phyloP scores from a whole-genome alignment of 73 alveolate species.

The Paramecium biaurelia region DNA sequence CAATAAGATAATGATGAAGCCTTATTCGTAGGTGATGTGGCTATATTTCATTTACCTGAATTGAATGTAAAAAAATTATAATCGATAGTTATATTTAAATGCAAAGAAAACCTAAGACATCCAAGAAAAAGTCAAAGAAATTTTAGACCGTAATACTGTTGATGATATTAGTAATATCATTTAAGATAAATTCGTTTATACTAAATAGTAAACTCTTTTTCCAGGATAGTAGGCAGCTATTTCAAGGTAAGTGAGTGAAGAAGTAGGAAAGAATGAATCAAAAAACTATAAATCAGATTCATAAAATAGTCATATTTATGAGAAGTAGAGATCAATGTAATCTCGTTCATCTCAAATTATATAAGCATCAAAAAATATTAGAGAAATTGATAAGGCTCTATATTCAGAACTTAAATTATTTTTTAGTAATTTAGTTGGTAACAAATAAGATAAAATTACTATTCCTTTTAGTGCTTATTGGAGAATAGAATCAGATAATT shows the following conservation, averaged over 20 bases:
- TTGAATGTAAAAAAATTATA: background rate
- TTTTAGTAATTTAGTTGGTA: background rate
- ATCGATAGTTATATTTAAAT: background rate
- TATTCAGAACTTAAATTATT: background rate
- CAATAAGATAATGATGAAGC: background rate
- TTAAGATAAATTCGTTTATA: background rate
- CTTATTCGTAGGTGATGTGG: conserved; percentile 27
- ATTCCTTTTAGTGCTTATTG: conserved; percentile 47
- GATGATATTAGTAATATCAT: background rate
- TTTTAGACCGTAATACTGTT: background rate
- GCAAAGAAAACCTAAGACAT: background rate
- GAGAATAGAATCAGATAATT: conserved; percentile 44
- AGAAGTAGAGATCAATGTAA: background rate
- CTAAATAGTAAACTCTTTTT: background rate
- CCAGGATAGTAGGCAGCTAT: background rate
- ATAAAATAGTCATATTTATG: background rate
- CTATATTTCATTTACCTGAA: background rate
- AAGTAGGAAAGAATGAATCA: conserved; percentile 17
- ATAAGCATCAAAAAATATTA: background rate
- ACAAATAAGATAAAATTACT: background rate
- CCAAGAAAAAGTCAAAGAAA: background rate
- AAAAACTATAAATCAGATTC: background rate
- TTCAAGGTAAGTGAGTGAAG: conserved; percentile 22
- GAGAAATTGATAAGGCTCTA: background rate
- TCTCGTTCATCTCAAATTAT: background rate